phyloP scores from a whole-genome alignment of 306 rosid species.

The Biancaea sappan region DNA sequence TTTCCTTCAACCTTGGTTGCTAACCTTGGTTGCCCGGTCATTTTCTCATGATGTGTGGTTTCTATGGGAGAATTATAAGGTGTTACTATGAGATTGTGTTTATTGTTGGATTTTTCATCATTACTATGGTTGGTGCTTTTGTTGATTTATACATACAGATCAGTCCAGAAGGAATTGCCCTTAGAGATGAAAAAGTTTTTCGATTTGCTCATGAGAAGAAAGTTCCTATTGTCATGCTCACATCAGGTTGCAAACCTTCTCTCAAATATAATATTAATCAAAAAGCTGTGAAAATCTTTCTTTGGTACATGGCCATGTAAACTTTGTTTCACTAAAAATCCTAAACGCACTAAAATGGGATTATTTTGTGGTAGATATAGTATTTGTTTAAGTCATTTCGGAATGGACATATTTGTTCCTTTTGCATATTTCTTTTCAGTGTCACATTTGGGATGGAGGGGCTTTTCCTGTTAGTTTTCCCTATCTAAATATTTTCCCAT shows the following conservation, averaged over 20 bases:
- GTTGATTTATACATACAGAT: conserved; percentile 55
- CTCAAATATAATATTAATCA: neutral
- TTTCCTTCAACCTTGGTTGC: conserved; percentile 10
- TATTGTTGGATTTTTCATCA: conserved; percentile 17
- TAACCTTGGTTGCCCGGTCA: conserved; percentile 16
- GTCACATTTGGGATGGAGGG: neutral
- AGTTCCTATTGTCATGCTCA: conserved; percentile 90
- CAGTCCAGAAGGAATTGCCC: conserved; percentile 80
- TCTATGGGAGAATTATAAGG: neutral
- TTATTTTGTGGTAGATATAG: neutral
- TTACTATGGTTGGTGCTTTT: conserved; percentile 23
- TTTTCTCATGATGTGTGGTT: conserved; percentile 12
- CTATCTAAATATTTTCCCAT: neutral
- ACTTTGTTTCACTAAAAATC: neutral
- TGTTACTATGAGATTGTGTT: neutral
- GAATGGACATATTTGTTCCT: neutral
- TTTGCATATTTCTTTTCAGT: neutral
- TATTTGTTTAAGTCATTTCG: neutral
- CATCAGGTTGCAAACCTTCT: conserved; percentile 62
- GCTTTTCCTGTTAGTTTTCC: neutral
- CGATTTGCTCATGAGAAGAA: conserved; percentile 69
- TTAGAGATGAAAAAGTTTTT: conserved; percentile 89
- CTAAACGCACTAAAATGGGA: neutral
- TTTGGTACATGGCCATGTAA: neutral
- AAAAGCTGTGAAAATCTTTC: neutral